These are phyloP conservation scores for Tricholoma saponaceum DNA, from an alignment of 768 basidiomycete genomes.

Conservation along the genomic window DNA sequence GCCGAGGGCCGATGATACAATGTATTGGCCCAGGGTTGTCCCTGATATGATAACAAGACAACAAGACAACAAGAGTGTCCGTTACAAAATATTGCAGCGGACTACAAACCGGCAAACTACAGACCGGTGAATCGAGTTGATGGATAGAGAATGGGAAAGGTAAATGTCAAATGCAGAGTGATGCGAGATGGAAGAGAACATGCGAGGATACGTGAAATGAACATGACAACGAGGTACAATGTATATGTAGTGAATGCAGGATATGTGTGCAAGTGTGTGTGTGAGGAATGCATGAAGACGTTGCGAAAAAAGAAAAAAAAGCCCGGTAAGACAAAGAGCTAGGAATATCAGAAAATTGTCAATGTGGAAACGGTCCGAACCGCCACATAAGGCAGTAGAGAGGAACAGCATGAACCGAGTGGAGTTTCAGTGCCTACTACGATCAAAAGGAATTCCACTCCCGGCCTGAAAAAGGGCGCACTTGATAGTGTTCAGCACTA, in stretches of 20 bases:
- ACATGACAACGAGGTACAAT: background rate
- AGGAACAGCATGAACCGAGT: background rate
- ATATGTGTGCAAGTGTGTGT: background rate
- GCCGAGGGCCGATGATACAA: background rate
- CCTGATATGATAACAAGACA: background rate
- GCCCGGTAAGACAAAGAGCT: background rate
- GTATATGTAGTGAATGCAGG: background rate
- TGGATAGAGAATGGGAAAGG: background rate
- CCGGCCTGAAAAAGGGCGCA: slow-evolving; percentile 47
- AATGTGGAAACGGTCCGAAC: background rate
- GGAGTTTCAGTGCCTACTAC: slow-evolving; percentile 2
- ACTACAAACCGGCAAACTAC: background rate
- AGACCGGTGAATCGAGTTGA: background rate
- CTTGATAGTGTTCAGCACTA: slow-evolving; percentile 44
- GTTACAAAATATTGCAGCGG: background rate
- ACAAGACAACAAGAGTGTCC: background rate
- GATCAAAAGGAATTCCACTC: slow-evolving; percentile 21
- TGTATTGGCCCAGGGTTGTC: background rate
- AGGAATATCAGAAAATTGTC: background rate
- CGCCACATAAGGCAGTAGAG: background rate
- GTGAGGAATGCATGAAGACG: background rate
- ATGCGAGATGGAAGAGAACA: background rate
- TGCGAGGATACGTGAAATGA: background rate
- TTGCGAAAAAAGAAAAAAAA: background rate
- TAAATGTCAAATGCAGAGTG: background rate